Base-by-base conservation (phyloP, 108 stramenopile species). In the Parietichytrium sp. region DNA sequence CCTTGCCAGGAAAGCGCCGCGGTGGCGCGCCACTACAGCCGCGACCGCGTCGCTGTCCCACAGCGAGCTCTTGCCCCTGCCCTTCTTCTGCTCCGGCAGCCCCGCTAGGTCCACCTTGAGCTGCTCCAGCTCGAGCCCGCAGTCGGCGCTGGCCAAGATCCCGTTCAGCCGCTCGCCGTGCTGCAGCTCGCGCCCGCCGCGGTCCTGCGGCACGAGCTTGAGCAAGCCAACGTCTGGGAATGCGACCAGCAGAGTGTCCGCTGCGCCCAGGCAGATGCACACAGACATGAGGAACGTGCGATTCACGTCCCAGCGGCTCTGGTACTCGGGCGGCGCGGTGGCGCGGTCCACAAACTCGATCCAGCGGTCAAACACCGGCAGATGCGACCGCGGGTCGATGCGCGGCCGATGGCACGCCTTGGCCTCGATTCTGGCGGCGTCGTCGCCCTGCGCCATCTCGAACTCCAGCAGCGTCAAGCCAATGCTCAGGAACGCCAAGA, bases 391-490 rank as follows among this genome's bases (percentile, higher is more conserved):
- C 13, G 20, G 6, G 38, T 33, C 61, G 4, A 72, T 7, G 20
- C 61, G 61, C 16, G 61, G 45, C 6, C 61, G 33, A 3, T 72
- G 61, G 42, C 61, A 72, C 6, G 45, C 61, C 13, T 33, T 23
- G 13, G 45, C 45, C 38, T 42, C 45, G 29, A 72, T 16, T n/a
- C n/a, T n/a, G n/a, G n/a, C n/a, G n/a, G n/a, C n/a, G n/a, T n/a
- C n/a, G n/a, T n/a, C n/a, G n/a, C n/a, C n/a, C 1, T 42, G 38
- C 20, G 42, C 61, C 23, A 6, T 72, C 89, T 96, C 95, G 23
- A 89, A 84, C 38, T 53, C 81, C 18, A 92, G 78, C 79, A 94
- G 91, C 79, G 87, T 53, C 0, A 92, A 89, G 10, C 93, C 93
- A 13, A 91, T 88, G 13, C 87, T 92, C 1, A 88, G 49, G 48